Percentiles rank a stretch among this genome's conserved stretches.
Evolutionary conservation across 2,329 filamentous ascomycete species (phyloP).

Genomic region (Monosporascus sp.): DNA sequence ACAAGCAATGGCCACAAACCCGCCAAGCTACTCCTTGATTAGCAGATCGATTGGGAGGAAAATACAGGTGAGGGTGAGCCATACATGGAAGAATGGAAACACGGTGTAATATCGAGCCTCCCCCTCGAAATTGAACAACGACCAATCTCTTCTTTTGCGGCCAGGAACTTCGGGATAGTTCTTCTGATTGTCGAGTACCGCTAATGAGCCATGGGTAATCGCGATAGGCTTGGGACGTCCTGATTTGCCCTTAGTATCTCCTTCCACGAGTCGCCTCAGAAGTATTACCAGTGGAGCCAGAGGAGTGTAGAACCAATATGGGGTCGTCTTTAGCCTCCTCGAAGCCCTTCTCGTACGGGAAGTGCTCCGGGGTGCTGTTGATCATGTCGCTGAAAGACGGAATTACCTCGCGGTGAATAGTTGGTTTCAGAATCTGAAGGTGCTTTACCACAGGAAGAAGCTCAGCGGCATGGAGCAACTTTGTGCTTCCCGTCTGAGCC

Average conservation of each 20-base stretch:
- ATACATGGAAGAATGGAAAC: conserved; percentile 14
- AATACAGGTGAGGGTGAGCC: background rate
- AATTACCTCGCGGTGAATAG: background rate
- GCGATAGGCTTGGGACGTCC: conserved; percentile 15
- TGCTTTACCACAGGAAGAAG: conserved; percentile 8
- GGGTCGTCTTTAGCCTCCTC: conserved; percentile 14
- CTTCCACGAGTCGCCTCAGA: background rate
- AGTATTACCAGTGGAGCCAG: conserved; percentile 19
- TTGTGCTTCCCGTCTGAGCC: conserved; percentile 10
- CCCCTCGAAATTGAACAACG: conserved; percentile 13
- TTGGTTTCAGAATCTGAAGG: background rate
- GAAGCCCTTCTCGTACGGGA: conserved; percentile 15
- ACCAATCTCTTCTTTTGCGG: conserved; percentile 10
- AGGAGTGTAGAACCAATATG: conserved; percentile 19
- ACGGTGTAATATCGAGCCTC: conserved; percentile 14
- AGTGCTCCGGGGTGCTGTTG: conserved; percentile 5
- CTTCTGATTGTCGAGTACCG: conserved; percentile 9
- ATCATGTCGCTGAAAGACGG: conserved; percentile 17
- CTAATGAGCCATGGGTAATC: conserved; percentile 16
- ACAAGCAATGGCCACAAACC: conserved; percentile 5
- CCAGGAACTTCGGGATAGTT: conserved; percentile 11
- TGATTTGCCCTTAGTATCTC: background rate
- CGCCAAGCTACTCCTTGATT: conserved; percentile 3
- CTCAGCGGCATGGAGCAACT: conserved; percentile 13
- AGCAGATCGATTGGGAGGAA: background rate